phyloP scores from a whole-genome alignment of 2,329 filamentous ascomycete species.

The Colletotrichum viniferum region DNA sequence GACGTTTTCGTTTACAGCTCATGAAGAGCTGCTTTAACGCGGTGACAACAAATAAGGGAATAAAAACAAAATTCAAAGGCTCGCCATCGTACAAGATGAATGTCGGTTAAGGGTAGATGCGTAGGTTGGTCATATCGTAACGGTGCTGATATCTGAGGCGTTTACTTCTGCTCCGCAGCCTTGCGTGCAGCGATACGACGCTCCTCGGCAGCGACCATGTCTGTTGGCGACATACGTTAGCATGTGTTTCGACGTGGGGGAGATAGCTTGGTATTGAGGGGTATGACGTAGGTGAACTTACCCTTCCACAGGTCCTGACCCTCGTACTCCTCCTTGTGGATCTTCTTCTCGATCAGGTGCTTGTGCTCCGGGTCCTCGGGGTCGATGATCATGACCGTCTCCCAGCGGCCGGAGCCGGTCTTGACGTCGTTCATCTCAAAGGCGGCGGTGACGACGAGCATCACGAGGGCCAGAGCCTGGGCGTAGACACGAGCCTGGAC shows the following conservation, averaged over 20 bases:
- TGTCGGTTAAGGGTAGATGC: not conserved
- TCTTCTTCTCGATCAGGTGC: constrained; percentile 82
- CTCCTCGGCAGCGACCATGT: constrained; percentile 86
- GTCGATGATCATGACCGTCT: constrained; percentile 82
- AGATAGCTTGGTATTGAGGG: not conserved
- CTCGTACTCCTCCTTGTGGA: constrained; percentile 85
- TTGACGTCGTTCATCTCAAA: constrained; percentile 82
- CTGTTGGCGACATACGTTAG: constrained; percentile 45
- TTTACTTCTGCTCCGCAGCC: constrained; percentile 20
- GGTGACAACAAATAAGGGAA: not conserved
- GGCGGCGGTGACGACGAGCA: constrained; percentile 80
- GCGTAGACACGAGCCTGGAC: constrained; percentile 96
- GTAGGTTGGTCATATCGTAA: not conserved
- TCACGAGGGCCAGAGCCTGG: constrained; percentile 84
- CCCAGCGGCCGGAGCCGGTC: constrained; percentile 78
- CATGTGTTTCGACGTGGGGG: not conserved
- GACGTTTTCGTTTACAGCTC: not conserved
- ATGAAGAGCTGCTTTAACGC: too few relatives aligned
- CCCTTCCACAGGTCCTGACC: constrained; percentile 94
- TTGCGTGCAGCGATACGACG: constrained; percentile 51
- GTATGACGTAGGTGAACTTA: constrained; percentile 41
- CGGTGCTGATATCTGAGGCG: not conserved
- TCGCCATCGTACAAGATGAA: constrained; percentile 2
- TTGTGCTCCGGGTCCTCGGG: constrained; percentile 84
- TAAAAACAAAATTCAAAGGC: not conserved